phyloP scores from a whole-genome alignment of 495 filamentous ascomycete species.

The Alectoria sarmentosa region DNA sequence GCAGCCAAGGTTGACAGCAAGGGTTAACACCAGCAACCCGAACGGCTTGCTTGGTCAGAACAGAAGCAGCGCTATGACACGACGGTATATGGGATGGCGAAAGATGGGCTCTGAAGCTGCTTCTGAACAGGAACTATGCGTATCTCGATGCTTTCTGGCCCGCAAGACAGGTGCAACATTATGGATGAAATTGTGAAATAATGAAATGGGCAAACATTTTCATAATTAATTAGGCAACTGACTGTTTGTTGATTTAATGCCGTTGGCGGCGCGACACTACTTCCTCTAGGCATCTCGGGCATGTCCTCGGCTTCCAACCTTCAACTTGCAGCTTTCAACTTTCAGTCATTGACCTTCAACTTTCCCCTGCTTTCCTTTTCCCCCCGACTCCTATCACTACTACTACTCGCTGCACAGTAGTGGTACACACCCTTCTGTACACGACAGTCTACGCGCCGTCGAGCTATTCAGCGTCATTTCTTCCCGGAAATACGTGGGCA shows the following conservation, averaged over 20 bases:
- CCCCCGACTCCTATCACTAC: too few relatives aligned
- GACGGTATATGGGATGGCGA: background rate
- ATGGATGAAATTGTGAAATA: too few relatives aligned
- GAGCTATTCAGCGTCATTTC: too few relatives aligned
- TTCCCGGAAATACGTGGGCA: too few relatives aligned
- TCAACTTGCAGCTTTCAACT: too few relatives aligned
- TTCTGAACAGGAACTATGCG: background rate
- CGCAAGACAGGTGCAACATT: background rate
- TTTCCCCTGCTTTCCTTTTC: too few relatives aligned
- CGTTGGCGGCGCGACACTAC: slow-evolving; percentile 5
- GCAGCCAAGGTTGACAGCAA: background rate
- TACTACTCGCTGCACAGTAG: too few relatives aligned
- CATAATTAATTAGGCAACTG: too few relatives aligned
- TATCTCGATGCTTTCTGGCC: background rate
- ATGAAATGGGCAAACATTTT: background rate
- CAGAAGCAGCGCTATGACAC: background rate
- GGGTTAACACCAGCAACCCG: background rate
- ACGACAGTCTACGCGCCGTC: too few relatives aligned
- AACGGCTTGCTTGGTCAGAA: background rate
- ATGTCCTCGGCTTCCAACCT: too few relatives aligned
- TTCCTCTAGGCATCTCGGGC: background rate
- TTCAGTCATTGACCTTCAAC: too few relatives aligned
- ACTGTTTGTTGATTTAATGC: background rate
- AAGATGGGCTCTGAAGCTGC: background rate
- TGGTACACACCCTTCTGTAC: background rate